Conservation (phyloP, 208 protist genomes). For the Wallacemonas sp. region DNA sequence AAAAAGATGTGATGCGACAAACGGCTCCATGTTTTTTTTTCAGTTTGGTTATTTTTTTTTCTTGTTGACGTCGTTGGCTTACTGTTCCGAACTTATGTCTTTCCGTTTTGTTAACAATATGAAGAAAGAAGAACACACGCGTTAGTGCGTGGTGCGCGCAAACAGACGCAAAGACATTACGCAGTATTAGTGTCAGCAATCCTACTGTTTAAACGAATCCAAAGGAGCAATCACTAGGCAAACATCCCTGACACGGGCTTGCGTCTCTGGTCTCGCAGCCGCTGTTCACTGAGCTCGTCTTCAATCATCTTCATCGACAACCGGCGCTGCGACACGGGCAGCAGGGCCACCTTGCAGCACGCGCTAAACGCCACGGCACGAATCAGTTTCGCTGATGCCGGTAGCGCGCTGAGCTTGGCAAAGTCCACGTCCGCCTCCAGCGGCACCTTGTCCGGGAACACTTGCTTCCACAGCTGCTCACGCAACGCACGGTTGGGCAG, state of each 20-base stretch:
- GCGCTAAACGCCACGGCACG: conserved; percentile 69
- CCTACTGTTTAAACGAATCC: too few relatives aligned
- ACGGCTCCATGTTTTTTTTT: too few relatives aligned
- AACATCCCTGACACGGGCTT: conserved; percentile 64
- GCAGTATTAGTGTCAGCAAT: too few relatives aligned
- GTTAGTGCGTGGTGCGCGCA: too few relatives aligned
- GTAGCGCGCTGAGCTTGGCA: conserved; percentile 37
- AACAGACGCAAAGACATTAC: too few relatives aligned
- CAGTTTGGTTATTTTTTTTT: too few relatives aligned
- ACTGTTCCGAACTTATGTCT: too few relatives aligned
- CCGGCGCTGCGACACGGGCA: conserved; percentile 34
- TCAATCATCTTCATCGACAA: conserved; percentile 75
- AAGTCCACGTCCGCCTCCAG: conserved; percentile 62
- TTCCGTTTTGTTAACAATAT: too few relatives aligned
- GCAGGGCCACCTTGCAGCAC: conserved; percentile 72
- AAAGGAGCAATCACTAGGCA: conserved; percentile 38
- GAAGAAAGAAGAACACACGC: too few relatives aligned
- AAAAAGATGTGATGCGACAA: too few relatives aligned
- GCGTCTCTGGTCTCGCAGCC: conserved; percentile 44
- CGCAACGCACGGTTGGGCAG: conserved; percentile 60
- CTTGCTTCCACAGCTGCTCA: conserved; percentile 64
- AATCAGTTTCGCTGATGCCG: conserved; percentile 75
- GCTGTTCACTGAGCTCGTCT: conserved; percentile 49
- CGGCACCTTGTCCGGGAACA: conserved; percentile 71
- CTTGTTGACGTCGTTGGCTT: too few relatives aligned